A percentile compares a stretch with the other conserved stretches of the same genome.
phyloP scores from a whole-genome alignment of 2,329 filamentous ascomycete genomes.

The Apiospora koreana region DNA sequence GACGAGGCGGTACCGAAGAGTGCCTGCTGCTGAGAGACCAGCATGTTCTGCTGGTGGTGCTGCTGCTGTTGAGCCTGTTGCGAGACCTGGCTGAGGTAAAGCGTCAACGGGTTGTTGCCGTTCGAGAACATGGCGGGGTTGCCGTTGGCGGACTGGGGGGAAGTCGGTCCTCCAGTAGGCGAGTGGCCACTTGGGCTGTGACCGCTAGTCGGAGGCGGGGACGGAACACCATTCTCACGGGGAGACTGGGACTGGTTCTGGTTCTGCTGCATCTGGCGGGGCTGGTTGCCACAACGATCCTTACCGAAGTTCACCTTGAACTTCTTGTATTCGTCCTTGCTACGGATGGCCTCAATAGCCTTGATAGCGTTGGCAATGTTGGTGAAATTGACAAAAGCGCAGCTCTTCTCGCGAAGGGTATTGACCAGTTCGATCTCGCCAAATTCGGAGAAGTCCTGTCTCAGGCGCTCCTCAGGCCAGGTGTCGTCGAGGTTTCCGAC shows the following conservation, averaged over 20 bases:
- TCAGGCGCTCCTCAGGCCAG: constrained; percentile 93
- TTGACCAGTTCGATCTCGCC: constrained; percentile 98
- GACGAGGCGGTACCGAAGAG: constrained; percentile 75
- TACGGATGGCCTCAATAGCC: constrained; percentile 92
- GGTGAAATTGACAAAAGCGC: constrained; percentile 99
- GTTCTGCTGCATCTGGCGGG: constrained; percentile 74
- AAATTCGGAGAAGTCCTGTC: constrained; percentile 95
- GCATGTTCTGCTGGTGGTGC: constrained; percentile 70
- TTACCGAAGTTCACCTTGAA: constrained; percentile 99
- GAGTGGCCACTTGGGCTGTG: constrained; percentile 53
- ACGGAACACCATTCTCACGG: constrained; percentile 56
- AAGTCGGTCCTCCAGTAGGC: constrained; percentile 53
- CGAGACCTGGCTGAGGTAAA: constrained; percentile 86
- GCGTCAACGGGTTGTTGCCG: constrained; percentile 84
- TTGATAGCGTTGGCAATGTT: constrained; percentile 99
- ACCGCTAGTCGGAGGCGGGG: constrained; percentile 60
- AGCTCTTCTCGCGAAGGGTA: constrained; percentile 96
- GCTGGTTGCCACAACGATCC: constrained; percentile 95
- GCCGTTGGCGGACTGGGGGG: constrained; percentile 51
- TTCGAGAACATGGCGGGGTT: constrained; percentile 77
- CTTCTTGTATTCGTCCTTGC: constrained; percentile 93
- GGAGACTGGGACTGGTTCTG: constrained; percentile 67
- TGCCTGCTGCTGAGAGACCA: constrained; percentile 76
- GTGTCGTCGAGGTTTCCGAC: constrained; percentile 96
- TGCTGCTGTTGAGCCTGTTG: constrained; percentile 74